Percentiles rank a stretch among this genome's conserved stretches.
phyloP scores from a whole-genome alignment of 1,284 basidiomycete genomes.

The Cutaneotrichosporon cutaneum region DNA sequence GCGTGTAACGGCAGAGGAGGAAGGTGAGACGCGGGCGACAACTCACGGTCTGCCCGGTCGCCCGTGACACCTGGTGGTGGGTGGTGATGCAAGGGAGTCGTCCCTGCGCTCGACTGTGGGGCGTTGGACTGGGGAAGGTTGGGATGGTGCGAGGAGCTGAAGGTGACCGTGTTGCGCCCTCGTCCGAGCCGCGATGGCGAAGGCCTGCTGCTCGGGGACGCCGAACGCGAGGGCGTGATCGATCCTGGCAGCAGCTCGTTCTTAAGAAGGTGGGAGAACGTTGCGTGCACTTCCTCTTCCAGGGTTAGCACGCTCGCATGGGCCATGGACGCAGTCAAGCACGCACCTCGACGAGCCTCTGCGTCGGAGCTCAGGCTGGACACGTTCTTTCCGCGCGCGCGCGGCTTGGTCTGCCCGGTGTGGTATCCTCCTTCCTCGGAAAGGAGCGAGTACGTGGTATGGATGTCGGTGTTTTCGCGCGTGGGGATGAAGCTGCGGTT shows the following conservation, averaged over 20 bases:
- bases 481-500: constrained; percentile 57
- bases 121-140: constrained; percentile 24
- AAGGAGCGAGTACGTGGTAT: constrained; percentile 57
- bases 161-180: constrained; percentile 38
- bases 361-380: constrained; percentile 45
- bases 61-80: constrained; percentile 41
- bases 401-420: constrained; percentile 32
- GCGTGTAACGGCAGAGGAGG: constrained; percentile 48
- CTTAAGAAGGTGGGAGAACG: constrained; percentile 57
- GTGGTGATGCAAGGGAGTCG: constrained; percentile 47
- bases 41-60: constrained; percentile 37
- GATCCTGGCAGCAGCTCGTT: constrained; percentile 56
- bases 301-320: constrained; percentile 8
- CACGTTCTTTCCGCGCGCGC: constrained; percentile 43
- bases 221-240: constrained; percentile 27
- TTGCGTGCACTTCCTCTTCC: constrained; percentile 58
- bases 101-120: constrained; percentile 41
- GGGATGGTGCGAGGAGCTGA: constrained; percentile 9
- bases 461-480: constrained; percentile 56
- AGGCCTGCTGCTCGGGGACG: constrained; percentile 26
- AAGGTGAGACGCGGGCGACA: constrained; percentile 46
- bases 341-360: constrained; percentile 52
- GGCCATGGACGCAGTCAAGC: background rate
- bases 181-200: constrained; percentile 33
- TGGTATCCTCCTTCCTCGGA: constrained; percentile 41